Evolutionary conservation across 495 filamentous ascomycete genomes (phyloP), one percentile per base, ranked within the genome.

Genomic region (Hypoxylon rickii): DNA sequence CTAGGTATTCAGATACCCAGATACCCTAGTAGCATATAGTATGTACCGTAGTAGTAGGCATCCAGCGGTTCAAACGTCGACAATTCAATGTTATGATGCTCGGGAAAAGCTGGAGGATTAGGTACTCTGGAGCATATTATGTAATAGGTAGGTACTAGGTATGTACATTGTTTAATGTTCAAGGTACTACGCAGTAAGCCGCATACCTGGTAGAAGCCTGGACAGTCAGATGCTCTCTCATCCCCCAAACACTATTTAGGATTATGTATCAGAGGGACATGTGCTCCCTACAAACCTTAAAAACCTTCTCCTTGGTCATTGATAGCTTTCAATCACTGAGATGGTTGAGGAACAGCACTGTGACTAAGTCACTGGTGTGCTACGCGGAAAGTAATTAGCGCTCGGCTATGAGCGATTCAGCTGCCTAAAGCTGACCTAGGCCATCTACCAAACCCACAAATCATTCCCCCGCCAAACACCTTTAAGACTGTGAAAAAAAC

Each of bases 381-480:
- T 50, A 18, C 21, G 18, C 32, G 39, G 21, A 44, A 44, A 37
- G 22, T 43, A 44, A 33, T 47, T 55, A 55, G 51, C 26, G 51
- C 29, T 47, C 43, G 36, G 20, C n/a, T n/a, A n/a, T 55, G 37
- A 41, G 52, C 16, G 17, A 32, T 16, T 12, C 32, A 5, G 26
- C 33, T 18, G 37, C 39, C 46, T 33, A 44, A 45, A 29, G 17
- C 17, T 40, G 22, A 34, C 21, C 34, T 40, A 51, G 46, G 34
- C 26, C 37, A 21, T 44, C 38, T 49, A 29, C 4, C 42, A 44
- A 49, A n/a, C 40, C 45, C 46, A 57, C 54, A 57, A 50, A 44
- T 39, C 1, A 10, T 18, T 5, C 5, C 48, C 52, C 52, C 46
- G 54, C 41, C 41, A 51, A 58, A 58, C 22, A 58, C 18, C 21